Evolutionary conservation across 2,329 filamentous ascomycete species (phyloP).

Genomic region (Drechmeria coniospora): DNA sequence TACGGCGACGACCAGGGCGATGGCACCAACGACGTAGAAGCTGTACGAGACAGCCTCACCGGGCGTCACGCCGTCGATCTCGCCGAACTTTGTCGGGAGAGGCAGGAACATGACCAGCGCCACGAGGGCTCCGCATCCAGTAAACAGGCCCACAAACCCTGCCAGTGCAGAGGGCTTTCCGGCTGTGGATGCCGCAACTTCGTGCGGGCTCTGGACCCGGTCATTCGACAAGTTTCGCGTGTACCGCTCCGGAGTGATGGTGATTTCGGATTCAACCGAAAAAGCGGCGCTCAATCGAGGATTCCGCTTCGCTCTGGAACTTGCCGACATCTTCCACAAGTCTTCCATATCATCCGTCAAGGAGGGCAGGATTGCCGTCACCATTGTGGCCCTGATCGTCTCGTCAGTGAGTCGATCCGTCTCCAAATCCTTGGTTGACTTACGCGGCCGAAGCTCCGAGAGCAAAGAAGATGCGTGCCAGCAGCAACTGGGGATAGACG

Average conservation of each 20-base stretch:
- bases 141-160: slow-evolving; percentile 82
- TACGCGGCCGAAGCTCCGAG: slow-evolving; percentile 79
- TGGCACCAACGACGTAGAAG: slow-evolving; percentile 69
- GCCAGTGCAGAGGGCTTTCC: slow-evolving; percentile 51
- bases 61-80: slow-evolving; percentile 54
- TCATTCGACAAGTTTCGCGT: slow-evolving; percentile 20
- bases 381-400: slow-evolving; percentile 62
- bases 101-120: slow-evolving; percentile 73
- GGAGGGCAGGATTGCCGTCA: slow-evolving; percentile 79
- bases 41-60: slow-evolving; percentile 63
- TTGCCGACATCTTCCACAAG: slow-evolving; percentile 1
- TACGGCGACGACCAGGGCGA: slow-evolving; percentile 57
- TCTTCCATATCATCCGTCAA: slow-evolving; percentile 36
- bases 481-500: slow-evolving; percentile 75
- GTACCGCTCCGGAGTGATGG: slow-evolving; percentile 55
- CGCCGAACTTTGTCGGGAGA: slow-evolving; percentile 63
- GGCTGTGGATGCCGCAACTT: slow-evolving; percentile 11
- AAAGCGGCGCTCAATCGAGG: slow-evolving; percentile 44
- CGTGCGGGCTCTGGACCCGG: slow-evolving; percentile 6
- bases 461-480: slow-evolving; percentile 78
- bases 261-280: slow-evolving; percentile 58
- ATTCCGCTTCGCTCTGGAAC: slow-evolving; percentile 17
- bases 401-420: too few relatives aligned
- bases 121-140: slow-evolving; percentile 78
- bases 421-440: slow-evolving; percentile 13